Conservation (phyloP, 371 early-diverging fungal genomes). For the Zopfochytrium polystomum region DNA sequence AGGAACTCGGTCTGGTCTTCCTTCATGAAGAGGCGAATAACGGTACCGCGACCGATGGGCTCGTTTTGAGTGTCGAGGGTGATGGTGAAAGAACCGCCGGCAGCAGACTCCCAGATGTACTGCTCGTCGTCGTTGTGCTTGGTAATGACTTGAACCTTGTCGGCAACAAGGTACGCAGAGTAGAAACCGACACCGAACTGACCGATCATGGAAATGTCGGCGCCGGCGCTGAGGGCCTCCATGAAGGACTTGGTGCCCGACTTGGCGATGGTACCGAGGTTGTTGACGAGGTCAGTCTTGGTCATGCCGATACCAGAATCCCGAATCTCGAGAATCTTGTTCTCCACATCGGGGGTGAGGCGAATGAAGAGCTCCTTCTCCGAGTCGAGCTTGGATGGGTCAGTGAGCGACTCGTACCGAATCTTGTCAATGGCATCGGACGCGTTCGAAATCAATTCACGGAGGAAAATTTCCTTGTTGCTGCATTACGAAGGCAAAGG, state of each 20-base stretch:
- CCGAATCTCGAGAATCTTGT: constrained; percentile 66
- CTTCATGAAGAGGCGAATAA: constrained; percentile 86
- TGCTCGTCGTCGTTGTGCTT: constrained; percentile 94
- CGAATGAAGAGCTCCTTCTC: constrained; percentile 79
- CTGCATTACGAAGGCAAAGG: constrained; percentile 52
- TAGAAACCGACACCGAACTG: constrained; percentile 99
- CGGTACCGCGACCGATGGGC: constrained; percentile 81
- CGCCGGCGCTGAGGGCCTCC: constrained; percentile 77
- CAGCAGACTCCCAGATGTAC: constrained; percentile 93
- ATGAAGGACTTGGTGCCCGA: constrained; percentile 94
- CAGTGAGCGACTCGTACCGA: constrained; percentile 79
- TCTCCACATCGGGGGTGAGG: constrained; percentile 75
- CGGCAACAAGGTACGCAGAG: constrained; percentile 95
- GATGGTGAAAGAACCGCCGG: constrained; percentile 90
- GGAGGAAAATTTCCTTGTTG: constrained; percentile 92
- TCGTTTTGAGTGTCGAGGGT: constrained; percentile 76
- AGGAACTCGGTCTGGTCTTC: constrained; percentile 90
- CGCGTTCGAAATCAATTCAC: constrained; percentile 94
- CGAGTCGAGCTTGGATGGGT: constrained; percentile 73
- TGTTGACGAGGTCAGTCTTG: constrained; percentile 92
- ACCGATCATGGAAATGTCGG: constrained; percentile 91
- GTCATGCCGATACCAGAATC: constrained; percentile 91
- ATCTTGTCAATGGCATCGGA: constrained; percentile 96
- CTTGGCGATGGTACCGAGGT: constrained; percentile 95
- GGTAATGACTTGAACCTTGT: constrained; percentile 90